Base-by-base conservation (phyloP, 106 monocot species). In the Dioscorea alata region DNA sequence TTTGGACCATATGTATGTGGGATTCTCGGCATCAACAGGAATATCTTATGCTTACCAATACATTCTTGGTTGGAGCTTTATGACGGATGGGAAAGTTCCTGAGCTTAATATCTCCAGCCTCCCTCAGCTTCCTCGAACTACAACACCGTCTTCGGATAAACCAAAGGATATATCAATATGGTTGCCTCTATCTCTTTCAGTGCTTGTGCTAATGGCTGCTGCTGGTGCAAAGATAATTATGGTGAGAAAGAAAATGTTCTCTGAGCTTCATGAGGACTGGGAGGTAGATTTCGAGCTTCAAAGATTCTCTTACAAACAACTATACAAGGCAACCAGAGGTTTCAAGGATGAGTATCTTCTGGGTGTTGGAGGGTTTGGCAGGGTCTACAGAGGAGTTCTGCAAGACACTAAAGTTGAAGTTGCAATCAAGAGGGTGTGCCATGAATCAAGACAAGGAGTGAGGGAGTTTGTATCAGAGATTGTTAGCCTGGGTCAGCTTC, bases 21-120 rank as follows among this genome's bases (percentile, higher is more conserved):
- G 65, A n/a, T 65, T 65, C 42, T 42, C 65, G 0, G 33, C 65
- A 0, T 65, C 65, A 2, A 48, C 35, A 6, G 21, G 35, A 6
- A 4, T 4, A 14, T 21, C 12, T 49, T 34, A 42, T 48, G 20
- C 42, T 4, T 48, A 65, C 42, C 42, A 65, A 12, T 65, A 17
- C 65, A 42, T 65, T 65, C 65, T 65, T 48, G 65, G n/a, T 65
- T 65, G 65, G 65, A 65, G 65, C 65, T 65, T 65, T 35, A 65
- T 13, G 34, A 65, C 49, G 8, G 6, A 42, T 21, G 48, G 65
- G 0, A 17, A 42, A 65, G 28, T 23, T 25, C 63, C 9, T 24
- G 6, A n/a, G 2, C 66, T 66, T 13, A 22, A 66, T 21, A 15
- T 66, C 66, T 19, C 66, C 20, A 66, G 19, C 22, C 66, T 66